Evolutionary conservation across 768 basidiomycete species (phyloP), one percentile per base, ranked within the genome.

Genomic region (Lyophyllum semitale): DNA sequence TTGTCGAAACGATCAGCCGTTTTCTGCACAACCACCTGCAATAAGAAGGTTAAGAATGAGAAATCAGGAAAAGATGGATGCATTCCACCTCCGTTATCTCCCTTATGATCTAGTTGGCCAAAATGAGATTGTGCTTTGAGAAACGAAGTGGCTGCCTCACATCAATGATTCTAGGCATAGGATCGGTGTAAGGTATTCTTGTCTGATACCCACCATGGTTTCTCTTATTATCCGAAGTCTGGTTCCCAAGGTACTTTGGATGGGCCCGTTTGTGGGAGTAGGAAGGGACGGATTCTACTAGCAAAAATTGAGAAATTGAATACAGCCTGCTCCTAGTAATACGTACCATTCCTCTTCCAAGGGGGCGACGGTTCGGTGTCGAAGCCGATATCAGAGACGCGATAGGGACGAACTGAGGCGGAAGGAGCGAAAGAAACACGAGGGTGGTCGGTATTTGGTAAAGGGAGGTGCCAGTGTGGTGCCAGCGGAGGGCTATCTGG

Each of bases 1-100:
- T 69, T 71, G 37, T 77, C 75, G 53, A 87, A 83, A 37, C 74
- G 78, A 30, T 71, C 68, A 0, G 72, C 68, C 38, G 84, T 74
- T n/a, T 76, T 79, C 37, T 71, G 64, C 25, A 81, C 62, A 12
- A 87, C 66, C 29, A 75, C 80, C 83, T 87, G 47, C 23, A 55
- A 32, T 22, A 7, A 42, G 13, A 46, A 49, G 41, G 29, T 50
- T 5, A 37, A 33, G 48, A 49, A 33, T 26, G 26, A 41, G 33
- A 1, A 26, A 38, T 12, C 33, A 9, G 33, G 43, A 13, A 40
- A 17, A 9, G n/a, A 18, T 50, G 11, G 11, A 11, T n/a, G 7
- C 1, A 23, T 44, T 61, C 38, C 63, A 76, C 84, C 63, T 78
- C 63, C 47, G 80, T 76, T 15, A 87, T 79, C 58, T 83, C 73